Evolutionary conservation across 1,284 basidiomycete species (phyloP).

Genomic region (Leccinum fuscescens): DNA sequence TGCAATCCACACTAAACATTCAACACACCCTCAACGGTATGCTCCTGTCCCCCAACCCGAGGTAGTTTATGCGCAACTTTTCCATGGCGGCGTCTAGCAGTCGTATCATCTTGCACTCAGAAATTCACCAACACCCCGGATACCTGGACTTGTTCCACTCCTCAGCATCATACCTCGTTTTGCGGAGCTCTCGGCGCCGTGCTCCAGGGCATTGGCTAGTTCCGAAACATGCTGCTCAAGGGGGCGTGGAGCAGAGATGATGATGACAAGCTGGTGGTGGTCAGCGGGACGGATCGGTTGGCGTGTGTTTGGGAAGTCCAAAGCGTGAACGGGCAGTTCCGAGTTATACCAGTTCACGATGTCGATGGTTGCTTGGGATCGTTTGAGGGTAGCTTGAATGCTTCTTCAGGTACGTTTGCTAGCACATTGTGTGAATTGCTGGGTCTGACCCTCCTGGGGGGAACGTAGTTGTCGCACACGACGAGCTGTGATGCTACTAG

Average conservation of each 20-base stretch:
- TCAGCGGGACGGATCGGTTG: conserved; percentile 79
- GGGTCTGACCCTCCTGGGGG: conserved; percentile 25
- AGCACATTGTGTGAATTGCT: too few relatives aligned
- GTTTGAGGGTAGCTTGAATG: too few relatives aligned
- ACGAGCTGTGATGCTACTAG: conserved; percentile 40
- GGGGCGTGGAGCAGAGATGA: conserved; percentile 84
- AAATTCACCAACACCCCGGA: conserved; percentile 38
- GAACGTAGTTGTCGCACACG: conserved; percentile 46
- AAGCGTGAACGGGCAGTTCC: conserved; percentile 49
- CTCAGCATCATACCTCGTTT: conserved; percentile 74
- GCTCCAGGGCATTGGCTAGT: conserved; percentile 82
- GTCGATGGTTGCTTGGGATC: too few relatives aligned
- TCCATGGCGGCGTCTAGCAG: conserved; percentile 82
- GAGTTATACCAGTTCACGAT: conserved; percentile 69
- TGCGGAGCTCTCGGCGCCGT: conserved; percentile 60
- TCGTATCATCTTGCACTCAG: conserved; percentile 78
- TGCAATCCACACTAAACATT: conserved; percentile 68
- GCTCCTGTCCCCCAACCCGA: conserved; percentile 53
- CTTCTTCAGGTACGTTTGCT: too few relatives aligned
- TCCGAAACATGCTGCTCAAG: conserved; percentile 79
- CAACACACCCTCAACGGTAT: conserved; percentile 63
- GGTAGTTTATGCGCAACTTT: conserved; percentile 70
- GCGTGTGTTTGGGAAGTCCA: conserved; percentile 95
- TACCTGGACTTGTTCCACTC: conserved; percentile 67
- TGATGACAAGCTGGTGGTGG: conserved; percentile 66